Base-by-base conservation (phyloP, 2,329 filamentous ascomycete genomes). In the Myriosclerotinia duriaeana region DNA sequence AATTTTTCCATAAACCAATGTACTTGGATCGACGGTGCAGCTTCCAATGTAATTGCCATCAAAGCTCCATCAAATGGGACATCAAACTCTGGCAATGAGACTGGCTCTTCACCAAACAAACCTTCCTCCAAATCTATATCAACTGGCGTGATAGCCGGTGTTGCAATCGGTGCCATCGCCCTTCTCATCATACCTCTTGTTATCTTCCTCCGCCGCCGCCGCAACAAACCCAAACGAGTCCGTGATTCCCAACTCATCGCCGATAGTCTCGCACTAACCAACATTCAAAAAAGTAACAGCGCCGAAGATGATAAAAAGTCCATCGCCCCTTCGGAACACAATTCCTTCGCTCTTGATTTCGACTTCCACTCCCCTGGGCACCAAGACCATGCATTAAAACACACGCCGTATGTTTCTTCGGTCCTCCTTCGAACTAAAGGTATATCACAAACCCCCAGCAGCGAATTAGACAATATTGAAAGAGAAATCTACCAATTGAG, bases 1-100 rank as follows among this genome's bases (percentile, higher is more conserved):
- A 70, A 74, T 2, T 79, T 79, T 65, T 78, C 78, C 53, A 74
- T 79, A 2, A 78, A 77, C 1, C 74, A 77, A 6, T 79, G 78
- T 68, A 67, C 70, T 1, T 79, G 71, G 59, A 53, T 48, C 46
- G 72, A 77, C 64, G 77, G 78, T 26, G 76, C 77, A 12, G 50
- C 72, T 22, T 26, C 55, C 22, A 44, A 64, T 5, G 59, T 69
- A 8, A 53, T 55, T n/a, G 30, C 58, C 8, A 70, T 70, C 38
- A 17, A 64, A 12, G 58, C 69, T 42, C 65, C 67, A 3, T 52
- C 8, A 36, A 53, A 30, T 34, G 30, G 20, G 12, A 62, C 30
- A 11, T 34, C 34, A 17, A 66, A 67, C 46, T 53, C 50, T 9
- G 52, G 54, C 2, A 30, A 50, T 15, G 48, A 46, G 38, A 56